These are phyloP conservation scores for Plantago coronopus DNA, from an alignment of 305 asterid genomes.

Conservation along the genomic window DNA sequence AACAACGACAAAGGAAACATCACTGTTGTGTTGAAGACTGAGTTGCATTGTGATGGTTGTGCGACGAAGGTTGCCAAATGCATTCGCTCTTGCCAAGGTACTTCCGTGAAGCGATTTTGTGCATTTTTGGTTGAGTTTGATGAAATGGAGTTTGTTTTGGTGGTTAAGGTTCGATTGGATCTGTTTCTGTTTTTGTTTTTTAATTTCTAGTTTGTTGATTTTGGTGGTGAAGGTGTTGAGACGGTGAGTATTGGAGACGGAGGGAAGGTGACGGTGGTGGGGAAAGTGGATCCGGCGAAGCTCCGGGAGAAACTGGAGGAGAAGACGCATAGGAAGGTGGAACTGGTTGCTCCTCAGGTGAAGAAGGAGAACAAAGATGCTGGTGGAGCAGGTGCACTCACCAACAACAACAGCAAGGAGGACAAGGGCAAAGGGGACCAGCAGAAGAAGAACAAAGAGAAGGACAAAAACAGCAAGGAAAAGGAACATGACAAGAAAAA, in stretches of 20 bases:
- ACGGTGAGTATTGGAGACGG: slow-evolving; percentile 41
- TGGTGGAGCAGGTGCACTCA: slow-evolving; percentile 13
- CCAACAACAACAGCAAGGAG: neutral
- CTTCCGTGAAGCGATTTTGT: too few relatives aligned
- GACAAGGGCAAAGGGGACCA: too few relatives aligned
- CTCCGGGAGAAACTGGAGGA: slow-evolving; percentile 58
- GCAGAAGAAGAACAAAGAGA: slow-evolving; percentile 27
- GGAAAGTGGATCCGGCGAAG: slow-evolving; percentile 67
- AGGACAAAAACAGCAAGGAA: slow-evolving; percentile 25
- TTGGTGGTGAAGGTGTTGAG: slow-evolving; percentile 49
- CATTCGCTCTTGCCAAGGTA: slow-evolving; percentile 55
- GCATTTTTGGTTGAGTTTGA: too few relatives aligned
- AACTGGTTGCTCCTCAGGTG: slow-evolving; percentile 50
- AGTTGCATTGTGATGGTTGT: slow-evolving; percentile 84
- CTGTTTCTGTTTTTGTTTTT: too few relatives aligned
- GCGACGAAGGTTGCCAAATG: slow-evolving; percentile 48
- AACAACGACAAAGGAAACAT: slow-evolving; percentile 18
- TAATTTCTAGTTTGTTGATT: neutral
- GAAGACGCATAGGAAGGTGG: slow-evolving; percentile 58
- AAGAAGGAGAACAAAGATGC: slow-evolving; percentile 29
- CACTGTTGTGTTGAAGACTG: slow-evolving; percentile 54
- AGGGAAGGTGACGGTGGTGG: slow-evolving; percentile 60
- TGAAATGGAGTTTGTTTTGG: too few relatives aligned
- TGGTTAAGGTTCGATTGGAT: too few relatives aligned
- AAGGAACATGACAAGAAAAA: slow-evolving; percentile 24